Conservation (phyloP, 1,284 basidiomycete species). For the Austroboletus olivaceoglutinosus region DNA sequence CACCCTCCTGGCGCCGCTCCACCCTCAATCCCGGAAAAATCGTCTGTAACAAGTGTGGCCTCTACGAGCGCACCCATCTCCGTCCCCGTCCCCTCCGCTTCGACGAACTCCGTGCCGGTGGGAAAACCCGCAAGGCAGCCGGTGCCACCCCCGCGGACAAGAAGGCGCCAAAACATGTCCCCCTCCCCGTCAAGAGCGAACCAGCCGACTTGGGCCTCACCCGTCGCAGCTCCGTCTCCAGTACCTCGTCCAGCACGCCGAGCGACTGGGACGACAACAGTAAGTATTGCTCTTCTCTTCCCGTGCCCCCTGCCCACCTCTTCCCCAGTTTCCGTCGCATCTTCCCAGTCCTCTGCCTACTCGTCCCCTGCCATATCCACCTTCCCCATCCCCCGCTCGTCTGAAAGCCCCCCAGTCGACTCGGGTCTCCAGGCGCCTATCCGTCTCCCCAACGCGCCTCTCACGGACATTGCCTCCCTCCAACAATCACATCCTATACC, state of each 20-base stretch:
- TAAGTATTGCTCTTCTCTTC: constrained; percentile 33
- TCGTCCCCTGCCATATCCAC: constrained; percentile 57
- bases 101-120: constrained; percentile 77
- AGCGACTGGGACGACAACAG: constrained; percentile 78
- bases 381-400: constrained; percentile 59
- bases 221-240: constrained; percentile 60
- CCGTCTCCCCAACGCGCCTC: constrained; percentile 65
- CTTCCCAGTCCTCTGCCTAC: constrained; percentile 55
- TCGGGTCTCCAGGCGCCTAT: constrained; percentile 49
- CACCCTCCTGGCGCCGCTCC: constrained; percentile 78
- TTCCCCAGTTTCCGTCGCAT: constrained; percentile 60
- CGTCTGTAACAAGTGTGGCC: constrained; percentile 86
- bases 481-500: constrained; percentile 32
- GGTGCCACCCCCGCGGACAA: constrained; percentile 36
- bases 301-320: constrained; percentile 1
- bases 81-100: constrained; percentile 77
- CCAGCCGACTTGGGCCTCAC: constrained; percentile 50
- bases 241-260: constrained; percentile 51
- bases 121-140: constrained; percentile 69
- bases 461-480: constrained; percentile 60
- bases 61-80: constrained; percentile 82
- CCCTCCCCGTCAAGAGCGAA: constrained; percentile 61
- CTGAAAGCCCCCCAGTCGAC: constrained; percentile 56
- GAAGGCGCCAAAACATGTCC: constrained; percentile 34
- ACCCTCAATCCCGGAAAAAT: constrained; percentile 86